Conservation (phyloP, 2,329 filamentous ascomycete species). For the Phyllosticta paracitricarpa region DNA sequence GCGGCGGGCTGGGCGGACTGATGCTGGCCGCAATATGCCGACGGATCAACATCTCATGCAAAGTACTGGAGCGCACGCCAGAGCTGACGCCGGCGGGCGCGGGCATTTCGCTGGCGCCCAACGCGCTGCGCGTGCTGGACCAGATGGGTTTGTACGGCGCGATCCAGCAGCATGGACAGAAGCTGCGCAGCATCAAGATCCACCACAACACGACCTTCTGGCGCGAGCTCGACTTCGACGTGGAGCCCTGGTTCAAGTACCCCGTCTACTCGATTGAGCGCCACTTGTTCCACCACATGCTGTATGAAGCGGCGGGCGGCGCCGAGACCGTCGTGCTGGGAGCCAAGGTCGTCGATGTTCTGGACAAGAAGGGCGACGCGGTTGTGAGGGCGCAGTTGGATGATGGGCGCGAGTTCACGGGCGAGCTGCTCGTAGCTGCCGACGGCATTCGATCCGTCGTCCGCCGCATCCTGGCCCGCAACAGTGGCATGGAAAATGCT, state of each 20-base stretch:
- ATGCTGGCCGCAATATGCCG: constrained; percentile 15
- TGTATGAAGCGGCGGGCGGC: constrained; percentile 13
- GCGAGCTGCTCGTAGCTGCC: not conserved
- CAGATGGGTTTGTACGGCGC: constrained; percentile 6
- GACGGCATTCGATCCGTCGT: not conserved
- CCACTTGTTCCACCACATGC: constrained; percentile 11
- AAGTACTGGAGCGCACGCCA: constrained; percentile 15
- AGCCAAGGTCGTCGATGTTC: not conserved
- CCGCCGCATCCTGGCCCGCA: not conserved
- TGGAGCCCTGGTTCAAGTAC: constrained; percentile 11
- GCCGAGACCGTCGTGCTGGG: not conserved
- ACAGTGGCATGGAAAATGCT: not conserved
- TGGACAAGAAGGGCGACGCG: not conserved
- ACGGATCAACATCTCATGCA: constrained; percentile 13
- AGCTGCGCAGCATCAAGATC: not conserved
- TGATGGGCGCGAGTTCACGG: not conserved
- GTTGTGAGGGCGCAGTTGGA: not conserved
- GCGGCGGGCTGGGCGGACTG: constrained; percentile 11
- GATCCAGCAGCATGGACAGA: not conserved
- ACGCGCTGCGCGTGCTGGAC: constrained; percentile 9
- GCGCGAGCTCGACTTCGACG: not conserved
- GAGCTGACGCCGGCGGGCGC: constrained; percentile 16
- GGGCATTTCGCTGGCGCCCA: constrained; percentile 14
- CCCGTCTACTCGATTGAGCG: constrained; percentile 10
- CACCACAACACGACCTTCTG: not conserved